Conservation (phyloP, 2,329 filamentous ascomycete genomes). For the Xenoacremonium recifei region DNA sequence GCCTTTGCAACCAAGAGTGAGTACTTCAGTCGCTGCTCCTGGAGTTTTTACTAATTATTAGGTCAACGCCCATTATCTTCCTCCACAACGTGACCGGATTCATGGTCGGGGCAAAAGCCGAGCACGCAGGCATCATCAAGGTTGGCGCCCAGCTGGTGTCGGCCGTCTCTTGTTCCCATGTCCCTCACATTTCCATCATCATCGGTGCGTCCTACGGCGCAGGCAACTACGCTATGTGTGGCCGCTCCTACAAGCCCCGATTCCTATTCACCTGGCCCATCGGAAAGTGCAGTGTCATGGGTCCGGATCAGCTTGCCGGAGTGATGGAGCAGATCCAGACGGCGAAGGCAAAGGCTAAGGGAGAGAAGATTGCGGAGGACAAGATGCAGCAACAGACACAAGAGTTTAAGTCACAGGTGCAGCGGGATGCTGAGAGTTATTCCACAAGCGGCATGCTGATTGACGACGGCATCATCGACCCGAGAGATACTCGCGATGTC, state of each 20-base stretch:
- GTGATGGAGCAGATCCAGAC: constrained; percentile 20
- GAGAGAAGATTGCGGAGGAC: background rate
- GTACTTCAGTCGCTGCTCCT: constrained; percentile 1
- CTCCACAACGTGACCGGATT: constrained; percentile 48
- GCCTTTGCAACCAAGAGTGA: constrained; percentile 42
- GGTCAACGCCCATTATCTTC: constrained; percentile 40
- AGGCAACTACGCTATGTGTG: constrained; percentile 47
- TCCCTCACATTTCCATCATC: constrained; percentile 44
- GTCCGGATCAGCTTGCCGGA: constrained; percentile 21
- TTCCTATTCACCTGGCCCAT: constrained; percentile 29
- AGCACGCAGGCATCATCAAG: constrained; percentile 43
- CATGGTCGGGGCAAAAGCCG: constrained; percentile 45
- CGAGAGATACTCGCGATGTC: constrained; percentile 19
- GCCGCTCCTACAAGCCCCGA: constrained; percentile 37
- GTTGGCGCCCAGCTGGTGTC: constrained; percentile 43
- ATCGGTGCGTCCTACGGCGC: constrained; percentile 44
- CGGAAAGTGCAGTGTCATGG: constrained; percentile 22
- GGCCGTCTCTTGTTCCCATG: constrained; percentile 40
- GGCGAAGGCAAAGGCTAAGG: background rate
- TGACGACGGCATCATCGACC: constrained; percentile 31
- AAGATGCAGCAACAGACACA: constrained; percentile 13
- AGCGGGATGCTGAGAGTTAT: constrained; percentile 20
- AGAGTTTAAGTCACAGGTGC: constrained; percentile 22
- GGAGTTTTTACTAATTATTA: constrained; percentile 1
- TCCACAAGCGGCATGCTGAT: constrained; percentile 20